Evolutionary conservation across 345 rosid species (phyloP).

Genomic region (Eucalyptus microcorys): DNA sequence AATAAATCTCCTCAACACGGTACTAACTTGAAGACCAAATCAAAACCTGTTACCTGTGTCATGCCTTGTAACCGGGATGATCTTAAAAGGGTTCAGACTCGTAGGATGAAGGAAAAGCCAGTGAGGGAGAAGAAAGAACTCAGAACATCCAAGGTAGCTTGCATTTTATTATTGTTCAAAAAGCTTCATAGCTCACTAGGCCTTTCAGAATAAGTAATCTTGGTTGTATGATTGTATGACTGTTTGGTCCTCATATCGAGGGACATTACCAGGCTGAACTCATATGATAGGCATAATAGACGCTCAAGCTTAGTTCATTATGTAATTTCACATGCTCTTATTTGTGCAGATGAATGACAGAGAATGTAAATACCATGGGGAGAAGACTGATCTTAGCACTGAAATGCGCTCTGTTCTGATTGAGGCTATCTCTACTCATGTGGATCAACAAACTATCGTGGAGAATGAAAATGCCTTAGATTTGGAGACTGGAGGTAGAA

Average conservation of each 20-base stretch:
- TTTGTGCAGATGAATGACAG: conserved; percentile 28
- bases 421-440: not conserved
- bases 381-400: conserved; percentile 1
- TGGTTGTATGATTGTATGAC: not conserved
- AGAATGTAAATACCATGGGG: conserved; percentile 18
- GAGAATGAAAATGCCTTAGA: conserved; percentile 19
- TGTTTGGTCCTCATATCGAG: not conserved
- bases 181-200: not conserved
- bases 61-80: not conserved
- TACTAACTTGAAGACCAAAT: not conserved
- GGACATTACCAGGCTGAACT: not conserved
- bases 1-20: not conserved
- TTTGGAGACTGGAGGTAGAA: conserved; percentile 39
- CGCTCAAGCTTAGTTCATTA: not conserved
- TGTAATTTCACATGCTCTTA: not conserved
- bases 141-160: not conserved
- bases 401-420: not conserved
- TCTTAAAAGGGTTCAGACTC: not conserved
- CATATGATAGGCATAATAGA: not conserved
- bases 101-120: not conserved
- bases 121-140: not conserved
- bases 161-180: not conserved
- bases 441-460: conserved; percentile 6
- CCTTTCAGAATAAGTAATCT: not conserved
- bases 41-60: not conserved